phyloP scores from a whole-genome alignment of 345 rosid species.

The Eucalyptus camaldulensis region DNA sequence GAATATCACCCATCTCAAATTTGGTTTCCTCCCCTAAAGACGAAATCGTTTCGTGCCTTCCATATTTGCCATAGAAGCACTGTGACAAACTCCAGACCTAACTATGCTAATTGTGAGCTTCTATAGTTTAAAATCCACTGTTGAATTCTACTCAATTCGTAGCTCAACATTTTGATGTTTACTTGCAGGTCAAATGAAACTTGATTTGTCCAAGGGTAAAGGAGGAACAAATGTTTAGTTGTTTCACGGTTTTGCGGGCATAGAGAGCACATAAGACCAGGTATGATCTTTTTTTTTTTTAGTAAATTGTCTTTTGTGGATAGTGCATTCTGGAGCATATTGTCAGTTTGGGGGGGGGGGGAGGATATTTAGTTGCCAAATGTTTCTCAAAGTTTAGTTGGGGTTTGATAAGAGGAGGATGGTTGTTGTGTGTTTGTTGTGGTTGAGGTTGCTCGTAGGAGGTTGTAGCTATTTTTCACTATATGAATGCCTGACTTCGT shows the following conservation, averaged over 20 bases:
- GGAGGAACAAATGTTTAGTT: background rate
- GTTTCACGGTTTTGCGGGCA: background rate
- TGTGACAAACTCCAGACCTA: background rate
- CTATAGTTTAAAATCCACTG: no score
- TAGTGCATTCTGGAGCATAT: background rate
- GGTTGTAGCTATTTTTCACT: background rate
- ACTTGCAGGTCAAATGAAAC: background rate
- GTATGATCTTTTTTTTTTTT: background rate
- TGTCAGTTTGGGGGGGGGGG: background rate
- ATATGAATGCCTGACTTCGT: rapidly evolving
- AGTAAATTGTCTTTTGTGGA: background rate
- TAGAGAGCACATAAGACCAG: background rate
- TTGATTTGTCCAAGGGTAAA: background rate
- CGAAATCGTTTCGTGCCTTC: rapidly evolving
- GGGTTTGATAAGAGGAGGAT: background rate
- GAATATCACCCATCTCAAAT: background rate
- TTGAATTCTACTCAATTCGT: no score
- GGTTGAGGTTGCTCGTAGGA: background rate
- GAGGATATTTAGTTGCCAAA: background rate
- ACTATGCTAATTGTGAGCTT: background rate
- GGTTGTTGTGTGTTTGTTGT: background rate
- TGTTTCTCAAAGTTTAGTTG: background rate
- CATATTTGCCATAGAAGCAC: background rate
- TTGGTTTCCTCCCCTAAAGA: background rate
- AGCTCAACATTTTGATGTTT: background rate